Evolutionary conservation across 2,329 filamentous ascomycete genomes (phyloP), one percentile per base, ranked within the genome.

Genomic region (Juglanconis oblonga): DNA sequence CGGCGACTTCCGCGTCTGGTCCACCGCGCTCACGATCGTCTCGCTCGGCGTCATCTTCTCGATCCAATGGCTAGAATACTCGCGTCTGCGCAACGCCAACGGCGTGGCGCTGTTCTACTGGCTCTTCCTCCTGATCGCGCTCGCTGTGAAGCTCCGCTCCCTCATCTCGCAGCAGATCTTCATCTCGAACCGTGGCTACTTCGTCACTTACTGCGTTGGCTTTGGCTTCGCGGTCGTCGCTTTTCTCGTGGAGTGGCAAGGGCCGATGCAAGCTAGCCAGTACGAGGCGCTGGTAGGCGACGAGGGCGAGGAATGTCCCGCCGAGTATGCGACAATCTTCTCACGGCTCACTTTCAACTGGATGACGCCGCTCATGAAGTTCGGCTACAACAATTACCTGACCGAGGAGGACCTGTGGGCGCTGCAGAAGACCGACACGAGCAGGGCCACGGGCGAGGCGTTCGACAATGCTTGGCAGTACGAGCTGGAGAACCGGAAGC

Each of bases 341-440:
- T 97, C 94, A 4, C 86, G 91, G 54, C 82, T 99, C 50, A 97
- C 94, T 0, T 99, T 99, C 74, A 88, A 90, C 57, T 99, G 95
- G 95, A 97, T 99, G 94, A 98, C 95, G 0, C 93, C 95, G 0
- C 79, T 99, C 84, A 99, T 99, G 95, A 92, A 87, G 71, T 89
- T 89, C 70, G 95, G 95, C 1, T 98, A 99, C 79, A 91, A 89
- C 70, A 86, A 93, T 61, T 99, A 87, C 72, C 80, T 99, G 63
- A 97, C 92, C 1, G 92, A 98, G 72, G 91, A 97, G 64, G 94
- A 99, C 73, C 82, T 99, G 31, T 99, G 96, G 96, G 94, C 92
- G 62, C 79, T 99, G 60, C 86, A 92, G 45, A 88, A 87, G 69
- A 79, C 83, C 61, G 94, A 98, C 71, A 89, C 89, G 38, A 96